These are phyloP conservation scores for Microdochium bolleyi DNA, from an alignment of 2,329 filamentous ascomycete genomes.

Conservation along the genomic window DNA sequence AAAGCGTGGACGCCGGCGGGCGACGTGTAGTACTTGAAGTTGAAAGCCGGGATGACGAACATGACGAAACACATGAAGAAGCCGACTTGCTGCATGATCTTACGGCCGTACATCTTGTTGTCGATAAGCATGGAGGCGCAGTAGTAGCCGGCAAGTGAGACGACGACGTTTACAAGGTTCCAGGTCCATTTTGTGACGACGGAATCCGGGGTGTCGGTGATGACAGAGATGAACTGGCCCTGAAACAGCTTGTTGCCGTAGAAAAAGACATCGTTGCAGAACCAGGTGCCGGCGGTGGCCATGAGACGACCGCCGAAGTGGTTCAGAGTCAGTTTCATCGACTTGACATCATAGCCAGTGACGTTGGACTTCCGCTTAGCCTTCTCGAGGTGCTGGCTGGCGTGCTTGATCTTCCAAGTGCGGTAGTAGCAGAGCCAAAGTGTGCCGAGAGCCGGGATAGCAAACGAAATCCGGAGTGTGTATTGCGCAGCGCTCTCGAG, in stretches of 20 bases:
- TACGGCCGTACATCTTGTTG: constrained; percentile 93
- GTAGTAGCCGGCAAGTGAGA: constrained; percentile 85
- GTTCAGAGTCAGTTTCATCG: constrained; percentile 67
- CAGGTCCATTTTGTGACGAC: constrained; percentile 86
- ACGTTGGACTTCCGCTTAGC: constrained; percentile 83
- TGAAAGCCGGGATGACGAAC: constrained; percentile 86
- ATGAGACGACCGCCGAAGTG: constrained; percentile 83
- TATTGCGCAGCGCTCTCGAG: constrained; percentile 71
- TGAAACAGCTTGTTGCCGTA: constrained; percentile 99
- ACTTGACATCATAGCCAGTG: constrained; percentile 86
- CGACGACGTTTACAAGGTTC: constrained; percentile 85
- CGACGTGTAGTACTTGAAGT: constrained; percentile 75
- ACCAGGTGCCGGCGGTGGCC: constrained; percentile 85
- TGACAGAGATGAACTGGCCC: constrained; percentile 75
- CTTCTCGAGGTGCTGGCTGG: constrained; percentile 70
- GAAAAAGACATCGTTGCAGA: constrained; percentile 97
- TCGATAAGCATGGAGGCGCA: constrained; percentile 82
- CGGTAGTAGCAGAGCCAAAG: constrained; percentile 95
- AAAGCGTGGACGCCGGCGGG: constrained; percentile 71
- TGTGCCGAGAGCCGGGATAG: constrained; percentile 82
- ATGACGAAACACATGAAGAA: constrained; percentile 91
- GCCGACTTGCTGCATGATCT: constrained; percentile 91
- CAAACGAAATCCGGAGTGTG: constrained; percentile 88
- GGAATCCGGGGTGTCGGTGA: constrained; percentile 60
- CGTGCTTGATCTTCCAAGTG: constrained; percentile 87